Base-by-base conservation (phyloP, 768 basidiomycete species). In the Imleria badia region DNA sequence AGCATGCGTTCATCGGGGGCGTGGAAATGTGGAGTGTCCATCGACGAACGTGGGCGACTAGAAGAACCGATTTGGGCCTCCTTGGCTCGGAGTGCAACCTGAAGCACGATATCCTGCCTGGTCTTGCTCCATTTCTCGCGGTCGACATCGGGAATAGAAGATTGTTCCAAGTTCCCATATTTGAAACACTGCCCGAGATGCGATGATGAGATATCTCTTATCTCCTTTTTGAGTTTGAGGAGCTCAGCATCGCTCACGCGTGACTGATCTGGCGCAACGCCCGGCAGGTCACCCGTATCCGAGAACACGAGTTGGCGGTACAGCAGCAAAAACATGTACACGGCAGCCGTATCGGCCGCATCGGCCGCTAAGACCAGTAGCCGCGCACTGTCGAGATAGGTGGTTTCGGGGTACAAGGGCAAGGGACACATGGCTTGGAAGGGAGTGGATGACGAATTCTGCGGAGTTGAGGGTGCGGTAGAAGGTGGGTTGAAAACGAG, bases 261-360 rank as follows among this genome's bases (percentile, higher is more conserved):
- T 47, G 75, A 66, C 12, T 60, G 71, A 58, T 66, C 61, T 60
- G 68, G 64, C 54, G 67, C 34, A 57, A 58, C 35, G 10, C 51
- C 48, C 15, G 72, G 55, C 30, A 72, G 61, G 50, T 73, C 70
- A 48, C 68, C 66, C 31, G 73, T 64, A 36, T 76, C 76, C 50
- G 83, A 81, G 60, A 79, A 78, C 38, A 83, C 72, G 60, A 93
- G 81, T 66, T 92, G 87, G 39, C 90, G 84, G 67, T 85, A 92
- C 20, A 93, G 82, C 63, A 94, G 75, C 34, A 91, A 75, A 60
- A 92, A 83, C 83, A 94, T 86, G 72, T 87, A 90, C 47, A 91
- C 72, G 42, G 86, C 82, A 19, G 83, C 82, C 40, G 86, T 75
- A 62, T 95, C 92, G 29, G 83, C 79, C 0, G 86, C 85, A 55